Base-by-base conservation (phyloP, 768 basidiomycete genomes). In the Zangia roseola region DNA sequence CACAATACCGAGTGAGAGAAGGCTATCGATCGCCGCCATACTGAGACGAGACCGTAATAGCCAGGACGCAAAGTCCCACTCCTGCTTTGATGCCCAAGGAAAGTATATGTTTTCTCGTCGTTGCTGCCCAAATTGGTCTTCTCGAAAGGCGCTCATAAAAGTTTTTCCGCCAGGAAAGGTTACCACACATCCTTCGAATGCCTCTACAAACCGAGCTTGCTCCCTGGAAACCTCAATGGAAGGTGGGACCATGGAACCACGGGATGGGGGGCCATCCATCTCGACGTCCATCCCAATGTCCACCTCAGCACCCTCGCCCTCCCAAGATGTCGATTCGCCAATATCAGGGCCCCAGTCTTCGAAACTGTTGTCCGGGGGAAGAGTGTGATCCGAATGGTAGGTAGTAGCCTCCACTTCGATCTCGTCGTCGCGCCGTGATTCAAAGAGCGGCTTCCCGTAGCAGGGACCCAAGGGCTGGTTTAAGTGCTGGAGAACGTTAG, bases 1-100 rank as follows among this genome's bases (percentile, higher is more conserved):
- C 7, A 69, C 67, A 33, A 64, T 40, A 39, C 56, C 17, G 20
- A 71, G 59, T 5, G 44, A 47, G n/a, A 71, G 49, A 31, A 70
- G 66, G 16, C 60, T 49, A 26, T 64, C 50, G 6, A 67, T 62
- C n/a, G 52, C 49, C 3, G 54, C 50, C 65, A 68, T 63, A 33
- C 64, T 69, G 33, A 72, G 46, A 24, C 50, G 43, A 6, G 64
- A 65, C 6, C 43, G 49, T 14, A 61, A 40, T 0, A 71, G 54
- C 55, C 64, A 70, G 10, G 50, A 57, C 5, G 54, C 64, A 5
- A 69, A 39, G 38, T 16, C 38, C 38, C 31, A 33, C 31, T 33
- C 31, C n/a, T n/a, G n/a, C n/a, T n/a, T n/a, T n/a, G n/a, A n/a
- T n/a, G n/a, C n/a, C n/a, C n/a, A n/a, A n/a, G 31, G 31, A 7